Conservation (phyloP, 768 basidiomycete species). For the Candolleomyces efflorescens region DNA sequence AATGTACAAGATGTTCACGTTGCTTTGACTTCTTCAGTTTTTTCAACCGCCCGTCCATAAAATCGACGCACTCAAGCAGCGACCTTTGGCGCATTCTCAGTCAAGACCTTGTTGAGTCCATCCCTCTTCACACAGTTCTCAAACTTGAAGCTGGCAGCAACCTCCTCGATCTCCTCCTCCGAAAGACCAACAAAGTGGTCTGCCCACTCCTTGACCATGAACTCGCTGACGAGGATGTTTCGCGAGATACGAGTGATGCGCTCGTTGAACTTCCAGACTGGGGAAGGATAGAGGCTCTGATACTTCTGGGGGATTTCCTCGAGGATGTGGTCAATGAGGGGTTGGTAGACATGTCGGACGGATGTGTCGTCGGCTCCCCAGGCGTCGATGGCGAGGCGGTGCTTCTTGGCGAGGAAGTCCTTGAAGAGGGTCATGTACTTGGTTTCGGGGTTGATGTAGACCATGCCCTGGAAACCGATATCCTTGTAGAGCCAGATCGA, state of each 20-base stretch:
- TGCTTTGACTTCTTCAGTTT: background rate
- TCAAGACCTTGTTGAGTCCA: constrained; percentile 55
- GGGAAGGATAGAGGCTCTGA: constrained; percentile 55
- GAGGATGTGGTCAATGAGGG: constrained; percentile 58
- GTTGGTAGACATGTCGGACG: constrained; percentile 58
- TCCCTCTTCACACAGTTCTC: constrained; percentile 67
- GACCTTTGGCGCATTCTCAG: constrained; percentile 28
- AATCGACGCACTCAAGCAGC: background rate
- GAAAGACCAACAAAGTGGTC: constrained; percentile 60
- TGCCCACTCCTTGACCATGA: constrained; percentile 69
- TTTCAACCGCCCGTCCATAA: no score
- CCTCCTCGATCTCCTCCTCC: constrained; percentile 58
- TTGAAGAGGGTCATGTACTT: constrained; percentile 69
- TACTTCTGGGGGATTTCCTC: constrained; percentile 48
- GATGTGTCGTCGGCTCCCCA: constrained; percentile 69
- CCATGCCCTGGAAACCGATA: constrained; percentile 86
- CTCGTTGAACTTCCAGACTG: constrained; percentile 56
- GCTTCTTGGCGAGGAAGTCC: constrained; percentile 72
- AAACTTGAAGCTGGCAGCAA: constrained; percentile 74
- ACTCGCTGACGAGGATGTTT: constrained; percentile 67
- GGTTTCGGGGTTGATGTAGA: constrained; percentile 62
- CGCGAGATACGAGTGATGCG: constrained; percentile 59
- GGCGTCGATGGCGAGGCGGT: constrained; percentile 69
- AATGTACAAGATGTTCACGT: background rate
- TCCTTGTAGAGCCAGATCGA: constrained; percentile 89